phyloP scores from a whole-genome alignment of 2,329 filamentous ascomycete species.

The Fonsecaea pedrosoi region DNA sequence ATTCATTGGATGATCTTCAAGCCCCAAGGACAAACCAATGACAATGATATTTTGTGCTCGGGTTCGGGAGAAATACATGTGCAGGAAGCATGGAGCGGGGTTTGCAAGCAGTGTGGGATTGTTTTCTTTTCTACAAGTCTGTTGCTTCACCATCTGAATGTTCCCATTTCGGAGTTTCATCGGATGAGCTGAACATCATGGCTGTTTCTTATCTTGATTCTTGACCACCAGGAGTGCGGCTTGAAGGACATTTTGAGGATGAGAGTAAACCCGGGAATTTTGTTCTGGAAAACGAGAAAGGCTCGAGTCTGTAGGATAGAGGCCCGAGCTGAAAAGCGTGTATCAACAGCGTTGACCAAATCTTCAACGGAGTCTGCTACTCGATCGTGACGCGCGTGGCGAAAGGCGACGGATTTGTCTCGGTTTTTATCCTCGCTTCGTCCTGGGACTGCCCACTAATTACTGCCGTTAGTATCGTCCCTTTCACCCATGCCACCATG shows the following conservation, averaged over 20 bases:
- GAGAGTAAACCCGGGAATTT: slow-evolving; percentile 1
- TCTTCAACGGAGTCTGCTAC: not conserved
- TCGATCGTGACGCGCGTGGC: not conserved
- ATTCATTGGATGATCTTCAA: slow-evolving; percentile 14
- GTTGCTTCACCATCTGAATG: slow-evolving; percentile 21
- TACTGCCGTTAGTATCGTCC: not conserved
- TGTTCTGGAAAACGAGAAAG: slow-evolving; percentile 1
- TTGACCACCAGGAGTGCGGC: slow-evolving; percentile 14
- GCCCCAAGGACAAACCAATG: not conserved
- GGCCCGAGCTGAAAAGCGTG: slow-evolving; percentile 19
- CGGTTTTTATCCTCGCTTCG: slow-evolving; percentile 1
- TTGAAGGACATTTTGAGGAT: slow-evolving; percentile 24
- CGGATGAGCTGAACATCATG: slow-evolving; percentile 20
- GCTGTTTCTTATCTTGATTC: slow-evolving; percentile 23
- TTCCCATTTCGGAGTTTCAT: not conserved
- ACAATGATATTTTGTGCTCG: not conserved
- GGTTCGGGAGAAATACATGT: not conserved
- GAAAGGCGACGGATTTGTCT: slow-evolving; percentile 1
- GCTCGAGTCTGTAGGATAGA: slow-evolving; percentile 24
- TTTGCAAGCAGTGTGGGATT: slow-evolving; percentile 18
- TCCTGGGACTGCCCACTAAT: not conserved
- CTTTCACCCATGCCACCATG: slow-evolving; percentile 10
- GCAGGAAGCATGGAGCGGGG: not conserved
- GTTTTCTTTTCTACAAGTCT: slow-evolving; percentile 28
- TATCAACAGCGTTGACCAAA: slow-evolving; percentile 20